phyloP scores from a whole-genome alignment of 306 rosid species.

The Morella rubra region DNA sequence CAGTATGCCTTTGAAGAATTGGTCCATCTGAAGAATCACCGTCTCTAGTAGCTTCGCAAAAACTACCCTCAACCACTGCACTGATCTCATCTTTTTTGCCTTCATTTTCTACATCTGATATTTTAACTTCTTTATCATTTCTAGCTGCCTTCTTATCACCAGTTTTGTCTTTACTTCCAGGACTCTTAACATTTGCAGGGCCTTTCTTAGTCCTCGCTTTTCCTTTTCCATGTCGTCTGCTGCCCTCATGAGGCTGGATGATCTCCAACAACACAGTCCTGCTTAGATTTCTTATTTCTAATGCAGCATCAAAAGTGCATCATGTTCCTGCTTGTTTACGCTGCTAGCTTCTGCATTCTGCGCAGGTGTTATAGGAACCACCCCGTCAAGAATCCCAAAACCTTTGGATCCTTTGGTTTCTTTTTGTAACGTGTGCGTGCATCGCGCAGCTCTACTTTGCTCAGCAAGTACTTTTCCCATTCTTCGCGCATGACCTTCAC shows the following conservation, averaged over 20 bases:
- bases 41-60: constrained; percentile 30
- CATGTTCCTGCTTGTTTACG: constrained; percentile 77
- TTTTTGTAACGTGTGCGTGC: constrained; percentile 61
- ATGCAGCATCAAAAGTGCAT: constrained; percentile 85
- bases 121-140: constrained; percentile 36
- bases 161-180: constrained; percentile 29
- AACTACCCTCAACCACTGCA: constrained; percentile 39
- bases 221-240: constrained; percentile 42
- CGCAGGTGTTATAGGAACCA: constrained; percentile 60
- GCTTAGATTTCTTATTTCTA: constrained; percentile 59
- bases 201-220: constrained; percentile 54
- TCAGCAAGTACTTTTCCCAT: constrained; percentile 91
- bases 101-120: constrained; percentile 43
- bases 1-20: constrained; percentile 49
- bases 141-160: constrained; percentile 36
- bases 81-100: constrained; percentile 36
- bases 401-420: constrained; percentile 85
- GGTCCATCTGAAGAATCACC: constrained; percentile 41
- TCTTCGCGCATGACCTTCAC: constrained; percentile 76
- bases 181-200: constrained; percentile 31
- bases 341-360: constrained; percentile 64
- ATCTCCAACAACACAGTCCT: constrained; percentile 43
- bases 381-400: constrained; percentile 96
- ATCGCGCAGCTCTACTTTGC: constrained; percentile 81
- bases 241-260: constrained; percentile 38